Evolutionary conservation across 345 rosid species (phyloP), one percentile per base, ranked within the genome.

Genomic region (Populus euphratica): DNA sequence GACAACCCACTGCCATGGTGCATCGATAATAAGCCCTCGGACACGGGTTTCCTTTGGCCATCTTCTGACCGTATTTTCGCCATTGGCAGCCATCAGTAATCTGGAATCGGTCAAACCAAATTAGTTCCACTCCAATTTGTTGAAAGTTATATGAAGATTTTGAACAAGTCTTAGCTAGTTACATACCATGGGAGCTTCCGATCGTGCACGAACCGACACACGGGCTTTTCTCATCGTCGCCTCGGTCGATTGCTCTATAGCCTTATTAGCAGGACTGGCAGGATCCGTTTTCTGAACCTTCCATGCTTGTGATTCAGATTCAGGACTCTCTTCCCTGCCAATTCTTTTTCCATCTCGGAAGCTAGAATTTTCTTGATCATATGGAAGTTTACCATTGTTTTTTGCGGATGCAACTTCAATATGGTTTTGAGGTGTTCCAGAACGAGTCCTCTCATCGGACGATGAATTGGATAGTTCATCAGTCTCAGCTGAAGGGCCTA

Each of bases 11-110:
- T 6, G 96, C 96, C 99, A 96, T 93, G 33, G 99, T 96, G 91
- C 99, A 96, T 2, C 99, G 91, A 63, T 96, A 96, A 72, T 96
- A 96, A 80, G 99, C 97, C 70, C 99, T 84, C 21, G 99, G 99
- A 36, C 97, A 92, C 0, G 99, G 99, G 77, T 96, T 96, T 76
- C 99, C 99, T 84, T 96, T 96, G 0, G 99, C 98, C 96, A 94
- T 96, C 80, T 96, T 96, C 63, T 96, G 99, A 23, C 99, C 99
- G n/a, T 96, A 96, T 77, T 96, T 96, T 70, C 99, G 77, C 99
- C 99, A 96, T 81, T 92, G 99, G 62, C 99, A 96, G 9, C 99
- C 99, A 81, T 93, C 98, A 11, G 84, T 84, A 66, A 93, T 87
- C 98, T 93, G 79, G 33, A 49, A 62, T 18, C 12, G 38, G 69